Percentiles rank a stretch among this genome's conserved stretches.
Evolutionary conservation across 176 grass and related monocot species (phyloP).

Genomic region (Miscanthus lutarioriparius): DNA sequence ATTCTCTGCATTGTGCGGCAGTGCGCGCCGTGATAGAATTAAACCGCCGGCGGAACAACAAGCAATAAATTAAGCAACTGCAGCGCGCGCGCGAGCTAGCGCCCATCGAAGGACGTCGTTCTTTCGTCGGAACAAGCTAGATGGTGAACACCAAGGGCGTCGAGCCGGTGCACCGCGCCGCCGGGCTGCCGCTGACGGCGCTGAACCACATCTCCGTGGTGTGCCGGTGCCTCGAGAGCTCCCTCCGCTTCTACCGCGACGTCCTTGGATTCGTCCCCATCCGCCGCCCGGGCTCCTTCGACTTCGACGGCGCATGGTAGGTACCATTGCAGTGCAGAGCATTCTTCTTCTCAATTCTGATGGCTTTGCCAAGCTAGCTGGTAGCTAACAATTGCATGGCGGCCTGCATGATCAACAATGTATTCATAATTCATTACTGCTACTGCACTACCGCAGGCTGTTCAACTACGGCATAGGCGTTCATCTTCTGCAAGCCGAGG

Average conservation of each 20-base stretch:
- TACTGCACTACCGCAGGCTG: slow-evolving; percentile 50
- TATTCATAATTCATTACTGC: background rate
- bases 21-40: too few relatives aligned
- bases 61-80: background rate
- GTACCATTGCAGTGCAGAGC: too few relatives aligned
- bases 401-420: background rate
- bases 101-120: background rate
- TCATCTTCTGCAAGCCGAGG: slow-evolving; percentile 69
- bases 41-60: background rate
- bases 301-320: slow-evolving; percentile 81
- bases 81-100: background rate
- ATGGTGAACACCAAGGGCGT: slow-evolving; percentile 41
- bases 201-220: slow-evolving; percentile 88
- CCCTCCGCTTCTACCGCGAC: slow-evolving; percentile 73
- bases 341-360: too few relatives aligned
- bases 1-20: too few relatives aligned
- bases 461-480: slow-evolving; percentile 88
- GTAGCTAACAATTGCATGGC: background rate
- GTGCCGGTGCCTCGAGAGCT: slow-evolving; percentile 65
- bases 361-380: too few relatives aligned
- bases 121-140: background rate
- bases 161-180: slow-evolving; percentile 5
- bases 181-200: slow-evolving; percentile 56
- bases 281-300: slow-evolving; percentile 64
- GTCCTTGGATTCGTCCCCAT: slow-evolving; percentile 78